phyloP scores from a whole-genome alignment of 2,329 filamentous ascomycete genomes.

The Aspergillus pseudoviridinutans region DNA sequence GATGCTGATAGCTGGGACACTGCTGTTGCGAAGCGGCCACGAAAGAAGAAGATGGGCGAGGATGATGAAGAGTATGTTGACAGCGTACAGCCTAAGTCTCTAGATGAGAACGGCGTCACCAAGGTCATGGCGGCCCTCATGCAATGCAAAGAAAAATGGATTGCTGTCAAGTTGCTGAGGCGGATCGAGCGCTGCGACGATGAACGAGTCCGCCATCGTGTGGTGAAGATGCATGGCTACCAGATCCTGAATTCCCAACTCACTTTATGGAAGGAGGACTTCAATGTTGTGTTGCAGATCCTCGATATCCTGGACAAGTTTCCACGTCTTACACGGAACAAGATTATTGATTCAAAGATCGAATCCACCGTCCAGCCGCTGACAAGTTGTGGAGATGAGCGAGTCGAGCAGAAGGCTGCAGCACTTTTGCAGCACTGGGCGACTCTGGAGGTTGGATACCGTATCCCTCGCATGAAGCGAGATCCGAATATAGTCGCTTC shows the following conservation, averaged over 20 bases:
- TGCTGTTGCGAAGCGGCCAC: conserved; percentile 79
- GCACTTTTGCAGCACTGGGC: conserved; percentile 79
- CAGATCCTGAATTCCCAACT: conserved; percentile 87
- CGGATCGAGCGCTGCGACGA: conserved; percentile 86
- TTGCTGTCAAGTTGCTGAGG: conserved; percentile 86
- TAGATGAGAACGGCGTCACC: conserved; percentile 78
- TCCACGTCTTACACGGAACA: conserved; percentile 89
- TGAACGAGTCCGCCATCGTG: conserved; percentile 78
- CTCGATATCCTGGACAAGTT: conserved; percentile 85
- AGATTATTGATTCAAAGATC: conserved; percentile 94
- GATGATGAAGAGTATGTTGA: conserved; percentile 96
- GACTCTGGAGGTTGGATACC: conserved; percentile 83
- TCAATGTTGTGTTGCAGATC: conserved; percentile 84
- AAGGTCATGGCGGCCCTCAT: conserved; percentile 96
- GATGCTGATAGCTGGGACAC: conserved; percentile 91
- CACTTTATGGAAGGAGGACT: conserved; percentile 79
- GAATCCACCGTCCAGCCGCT: conserved; percentile 74
- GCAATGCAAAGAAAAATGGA: conserved; percentile 99
- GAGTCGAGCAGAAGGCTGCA: conserved; percentile 68
- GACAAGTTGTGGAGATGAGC: conserved; percentile 64
- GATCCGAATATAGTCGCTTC: conserved; percentile 61
- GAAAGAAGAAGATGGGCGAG: conserved; percentile 86
- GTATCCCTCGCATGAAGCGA: conserved; percentile 85
- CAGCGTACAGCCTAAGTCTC: conserved; percentile 72
- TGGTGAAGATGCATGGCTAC: conserved; percentile 96